Evolutionary conservation across 2,329 filamentous ascomycete genomes (phyloP), one percentile per base, ranked within the genome.

Genomic region (Colletotrichum trifolii): DNA sequence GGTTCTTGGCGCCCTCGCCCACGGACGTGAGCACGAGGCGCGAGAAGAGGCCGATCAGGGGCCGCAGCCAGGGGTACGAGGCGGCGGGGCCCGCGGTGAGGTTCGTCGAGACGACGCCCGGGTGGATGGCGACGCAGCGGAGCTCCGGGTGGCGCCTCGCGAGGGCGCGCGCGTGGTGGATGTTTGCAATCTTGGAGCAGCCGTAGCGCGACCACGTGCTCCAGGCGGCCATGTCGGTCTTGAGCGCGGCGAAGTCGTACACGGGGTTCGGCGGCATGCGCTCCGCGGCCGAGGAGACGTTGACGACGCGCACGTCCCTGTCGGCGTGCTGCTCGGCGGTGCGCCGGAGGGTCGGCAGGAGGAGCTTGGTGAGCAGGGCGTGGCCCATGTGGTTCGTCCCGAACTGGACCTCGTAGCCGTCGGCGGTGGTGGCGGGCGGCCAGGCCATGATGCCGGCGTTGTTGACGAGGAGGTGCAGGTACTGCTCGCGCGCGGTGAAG

Each of bases 311-410:
- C 54, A 67, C 67, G 39, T 63, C 66, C 53, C 56, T 47, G 15
- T 62, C 52, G 8, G 25, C 38, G 47, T 47, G 40, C 35, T 47
- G 15, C 10, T 59, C 54, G 11, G 73, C 73, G 2, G 77, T 78
- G 55, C 69, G 69, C 7, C 69, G 56, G 53, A 78, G 65, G 1
- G 71, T 13, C 3, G 75, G 75, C 11, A 74, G 47, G 2, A 84
- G 70, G 3, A 79, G 73, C 57, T 78, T 77, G 9, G 76, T 75
- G 11, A 85, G 73, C 3, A 82, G 75, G 6, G 82, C 80, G 56
- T 84, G 82, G 13, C 82, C 82, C 43, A 85, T 68, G 69, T 85
- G 81, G 60, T 85, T 86, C 2, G 77, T 81, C 2, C 78, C 81
- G 63, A 85, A 83, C 64, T 83, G 79, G 9, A 80, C 67, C 68